Percentiles rank a stretch among this genome's conserved stretches.
Conservation (phyloP, 352 stramenopile genomes). For the Phytophthora melonis region DNA sequence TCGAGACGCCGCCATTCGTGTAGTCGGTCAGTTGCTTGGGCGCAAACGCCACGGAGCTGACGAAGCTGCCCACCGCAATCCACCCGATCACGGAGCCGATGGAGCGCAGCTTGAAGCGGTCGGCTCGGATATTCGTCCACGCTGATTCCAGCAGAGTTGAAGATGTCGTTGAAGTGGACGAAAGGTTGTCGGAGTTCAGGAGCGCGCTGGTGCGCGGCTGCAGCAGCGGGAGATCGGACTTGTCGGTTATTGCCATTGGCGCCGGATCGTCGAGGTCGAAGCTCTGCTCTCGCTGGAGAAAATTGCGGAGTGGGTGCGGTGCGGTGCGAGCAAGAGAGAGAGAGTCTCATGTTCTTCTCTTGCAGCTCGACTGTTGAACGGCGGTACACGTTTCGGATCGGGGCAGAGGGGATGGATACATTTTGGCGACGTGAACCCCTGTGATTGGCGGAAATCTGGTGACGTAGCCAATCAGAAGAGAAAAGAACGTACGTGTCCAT, state of each 20-base stretch:
- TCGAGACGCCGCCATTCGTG: constrained; percentile 50
- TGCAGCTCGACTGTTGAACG: constrained; percentile 30
- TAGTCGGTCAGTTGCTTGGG: constrained; percentile 44
- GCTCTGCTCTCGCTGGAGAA: constrained; percentile 9
- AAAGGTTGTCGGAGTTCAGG: constrained; percentile 8
- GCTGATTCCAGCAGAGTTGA: constrained; percentile 17
- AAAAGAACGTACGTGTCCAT: constrained; percentile 25
- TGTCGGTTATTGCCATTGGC: constrained; percentile 34
- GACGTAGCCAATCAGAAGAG: constrained; percentile 27
- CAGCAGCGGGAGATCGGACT: constrained; percentile 50
- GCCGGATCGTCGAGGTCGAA: constrained; percentile 2
- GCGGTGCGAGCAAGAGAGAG: not conserved
- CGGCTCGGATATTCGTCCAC: constrained; percentile 34
- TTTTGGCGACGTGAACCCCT: constrained; percentile 16
- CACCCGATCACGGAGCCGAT: constrained; percentile 58
- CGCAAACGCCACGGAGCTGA: constrained; percentile 45
- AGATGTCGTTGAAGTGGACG: constrained; percentile 23
- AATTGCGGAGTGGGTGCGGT: constrained; percentile 28
- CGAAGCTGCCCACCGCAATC: constrained; percentile 58
- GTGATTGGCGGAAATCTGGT: constrained; percentile 15
- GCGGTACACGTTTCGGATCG: constrained; percentile 9
- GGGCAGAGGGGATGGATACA: constrained; percentile 25
- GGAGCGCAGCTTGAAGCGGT: constrained; percentile 50
- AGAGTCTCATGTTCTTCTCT: constrained; percentile 22
- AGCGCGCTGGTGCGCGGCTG: constrained; percentile 33